Evolutionary conservation across 2,329 filamentous ascomycete genomes (phyloP), one percentile per base, ranked within the genome.

Genomic region (Arthrobotrys iridis): DNA sequence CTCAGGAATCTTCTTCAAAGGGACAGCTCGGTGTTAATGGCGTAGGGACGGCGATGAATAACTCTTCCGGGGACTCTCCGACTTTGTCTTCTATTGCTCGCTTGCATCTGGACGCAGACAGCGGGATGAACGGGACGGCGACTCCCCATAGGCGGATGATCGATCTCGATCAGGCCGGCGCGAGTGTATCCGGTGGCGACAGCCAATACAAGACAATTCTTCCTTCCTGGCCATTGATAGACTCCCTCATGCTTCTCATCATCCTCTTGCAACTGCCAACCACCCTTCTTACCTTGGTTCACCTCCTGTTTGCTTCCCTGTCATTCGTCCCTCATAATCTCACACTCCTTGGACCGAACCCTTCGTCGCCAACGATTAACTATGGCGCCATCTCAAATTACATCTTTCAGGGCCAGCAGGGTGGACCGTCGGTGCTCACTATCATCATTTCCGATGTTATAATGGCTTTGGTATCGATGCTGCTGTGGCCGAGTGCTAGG

Each of bases 241-340:
- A 87, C 81, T 85, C 86, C 78, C 85, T 87, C 80, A 85, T 85
- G 78, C 86, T 87, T 79, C 83, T 87, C 79, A 87, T 87, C 80
- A 83, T 87, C 76, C 84, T 87, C 65, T 83, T 87, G 43, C 86
- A 86, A 78, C 84, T 87, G 7, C 85, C 85, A 71, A 84, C 85
- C 48, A 85, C 85, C 76, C 82, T 87, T 79, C 84, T 87, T 80
- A 85, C 85, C 78, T 81, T 86, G 79, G 84, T 87, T 62, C 85
- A 87, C 78, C 84, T 85, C 76, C 83, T 87, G 77, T 87, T 86
- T 81, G 85, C 85, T 73, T 84, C 84, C 73, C 83, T 87, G 66
- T 87, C 85, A n/a, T 86, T 87, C 77, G 85, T 87, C 63, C 85
- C 85, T 55, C 85, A 85, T 55, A 79, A 78, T 37, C 83, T 83